Evolutionary conservation across 345 rosid genomes (phyloP), one percentile per base, ranked within the genome.

Genomic region (Camelina hispida): DNA sequence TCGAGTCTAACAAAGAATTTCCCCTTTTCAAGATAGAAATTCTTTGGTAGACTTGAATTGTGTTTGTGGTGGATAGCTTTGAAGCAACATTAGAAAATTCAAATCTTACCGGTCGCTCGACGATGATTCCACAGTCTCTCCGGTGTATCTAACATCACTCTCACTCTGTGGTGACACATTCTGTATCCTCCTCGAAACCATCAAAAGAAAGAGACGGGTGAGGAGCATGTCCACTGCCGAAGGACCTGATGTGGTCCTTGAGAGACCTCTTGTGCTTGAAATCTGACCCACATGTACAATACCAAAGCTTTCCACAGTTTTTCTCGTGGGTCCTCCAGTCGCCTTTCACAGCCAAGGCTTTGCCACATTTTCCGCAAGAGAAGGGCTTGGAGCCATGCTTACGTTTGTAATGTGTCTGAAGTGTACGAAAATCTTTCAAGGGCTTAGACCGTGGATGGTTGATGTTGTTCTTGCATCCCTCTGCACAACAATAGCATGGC

Each of bases 241-340:
- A 95, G 0, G 99, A 90, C 78, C 73, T 87, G 44, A 95, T 86
- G 43, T 95, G 99, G 53, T 95, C 99, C 73, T 95, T 95, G 11
- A 95, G 89, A 44, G 99, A 95, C 67, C 99, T 84, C 68, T 92
- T 95, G 81, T 95, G 99, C 85, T 92, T 95, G 76, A 95, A 95
- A 74, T 92, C 98, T 35, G 99, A 95, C 2, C 99, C 98, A 59
- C 98, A 95, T 38, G 77, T 80, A 80, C 99, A 95, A 77, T 89
- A 95, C 99, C 99, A 95, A 61, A 92, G 91, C 84, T 90, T 88
- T 13, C 98, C 99, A 8, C 99, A 95, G 16, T 95, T 95, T 85
- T 95, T 95, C 85, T 95, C 99, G 57, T 95, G 99, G 25, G 99
- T 95, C 66, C 99, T 86, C 99, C 99, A 95, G 28, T 95, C 99